Conservation (phyloP, 441 rosid genomes). For the Breynia disticha region DNA sequence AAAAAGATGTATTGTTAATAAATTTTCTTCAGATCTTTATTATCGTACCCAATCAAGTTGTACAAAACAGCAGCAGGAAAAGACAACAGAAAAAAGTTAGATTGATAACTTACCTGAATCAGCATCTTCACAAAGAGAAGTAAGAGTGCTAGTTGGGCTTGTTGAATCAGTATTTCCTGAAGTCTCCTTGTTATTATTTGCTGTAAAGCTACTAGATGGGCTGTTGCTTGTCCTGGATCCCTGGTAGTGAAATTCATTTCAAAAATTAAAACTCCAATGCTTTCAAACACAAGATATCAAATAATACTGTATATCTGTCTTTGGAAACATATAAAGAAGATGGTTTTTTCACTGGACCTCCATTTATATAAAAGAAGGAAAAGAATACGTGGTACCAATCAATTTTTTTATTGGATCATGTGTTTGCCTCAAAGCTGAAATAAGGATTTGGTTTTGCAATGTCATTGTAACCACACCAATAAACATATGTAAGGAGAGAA, state of each 20-base stretch:
- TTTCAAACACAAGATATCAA: not conserved
- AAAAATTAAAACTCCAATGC: not conserved
- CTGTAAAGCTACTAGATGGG: slow-evolving; percentile 40
- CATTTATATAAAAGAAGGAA: no score
- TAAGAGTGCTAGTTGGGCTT: slow-evolving; percentile 68
- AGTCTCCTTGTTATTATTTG: slow-evolving; percentile 30
- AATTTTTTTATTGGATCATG: no score
- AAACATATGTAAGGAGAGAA: no score
- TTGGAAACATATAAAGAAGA: no score
- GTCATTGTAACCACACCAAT: no score
- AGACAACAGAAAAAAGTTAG: slow-evolving; percentile 10
- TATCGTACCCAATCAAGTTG: slow-evolving; percentile 1
- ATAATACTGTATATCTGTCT: not conserved
- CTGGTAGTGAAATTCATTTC: slow-evolving; percentile 21
- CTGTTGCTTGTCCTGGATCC: slow-evolving; percentile 59
- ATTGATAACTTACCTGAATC: slow-evolving; percentile 57
- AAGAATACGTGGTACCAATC: no score
- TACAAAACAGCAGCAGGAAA: not conserved
- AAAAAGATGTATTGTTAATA: not conserved
- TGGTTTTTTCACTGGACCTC: no score
- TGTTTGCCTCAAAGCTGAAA: no score
- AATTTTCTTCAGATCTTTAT: not conserved
- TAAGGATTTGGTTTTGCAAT: no score
- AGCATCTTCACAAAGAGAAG: slow-evolving; percentile 73
- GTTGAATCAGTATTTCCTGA: slow-evolving; percentile 60